Base-by-base conservation (phyloP, 78 protist species). In the Dictyostelium purpureum region DNA sequence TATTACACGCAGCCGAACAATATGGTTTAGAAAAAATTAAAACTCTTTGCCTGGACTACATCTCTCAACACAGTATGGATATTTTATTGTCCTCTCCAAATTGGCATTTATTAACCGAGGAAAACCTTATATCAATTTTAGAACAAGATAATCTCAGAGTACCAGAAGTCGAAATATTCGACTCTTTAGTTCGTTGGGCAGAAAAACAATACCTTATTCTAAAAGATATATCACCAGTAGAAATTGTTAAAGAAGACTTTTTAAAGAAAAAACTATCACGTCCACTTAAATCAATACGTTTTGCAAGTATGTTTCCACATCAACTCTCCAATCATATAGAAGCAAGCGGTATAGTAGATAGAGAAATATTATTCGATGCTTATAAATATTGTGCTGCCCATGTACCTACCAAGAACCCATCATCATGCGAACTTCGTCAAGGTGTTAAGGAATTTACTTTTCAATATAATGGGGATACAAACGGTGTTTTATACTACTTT, bases 111-210 rank as follows among this genome's bases (percentile, higher is more conserved):
- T n/a, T 74, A 14, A 59, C 77, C 18, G 92, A 85, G 14, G 92
- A 85, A 38, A 61, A 35, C 45, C 19, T 85, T 1, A 73, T 85
- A 7, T 28, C 63, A 5, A 85, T 85, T 35, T 69, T 85, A 4
- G 69, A 73, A 19, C 92, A 74, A 18, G 92, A 85, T 35, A 85
- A 77, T 73, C 82, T 85, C 1, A 65, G 92, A 42, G 92, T 85
- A 9, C 92, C 92, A 31, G 92, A 85, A 26, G 92, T 85, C 1
- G 92, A 85, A 16, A 85, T 85, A 33, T 85, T 85, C 33, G 92
- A 85, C 51, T 57, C 76, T 0, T 40, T 85, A 4, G 82, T 85
- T 2, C 28, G 92, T 31, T 85, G 92, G 92, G 92, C 92, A 14
- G 54, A 85, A 40, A 85, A 73, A 59, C 92, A 85, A 45, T 85